A percentile compares a stretch with the other conserved stretches of the same genome.
phyloP scores from a whole-genome alignment of 2,329 filamentous ascomycete species.

The Fusarium albosuccineum region DNA sequence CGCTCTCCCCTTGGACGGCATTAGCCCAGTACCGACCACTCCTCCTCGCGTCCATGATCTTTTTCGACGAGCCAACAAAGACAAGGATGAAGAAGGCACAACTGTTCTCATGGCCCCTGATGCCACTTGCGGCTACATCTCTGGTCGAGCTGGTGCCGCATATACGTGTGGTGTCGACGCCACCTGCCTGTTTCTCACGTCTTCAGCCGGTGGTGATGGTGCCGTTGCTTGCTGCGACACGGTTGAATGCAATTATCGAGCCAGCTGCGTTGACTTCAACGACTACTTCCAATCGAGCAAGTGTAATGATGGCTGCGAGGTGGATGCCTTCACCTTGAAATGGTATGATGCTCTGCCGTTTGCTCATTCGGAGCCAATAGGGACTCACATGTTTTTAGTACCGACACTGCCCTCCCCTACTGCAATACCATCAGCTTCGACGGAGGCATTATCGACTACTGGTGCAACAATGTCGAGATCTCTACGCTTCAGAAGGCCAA shows the following conservation, averaged over 20 bases:
- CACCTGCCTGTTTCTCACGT: conserved; percentile 58
- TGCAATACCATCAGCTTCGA: conserved; percentile 62
- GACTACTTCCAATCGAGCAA: conserved; percentile 51
- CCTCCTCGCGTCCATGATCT: conserved; percentile 54
- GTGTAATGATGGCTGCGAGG: conserved; percentile 57
- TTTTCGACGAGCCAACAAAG: conserved; percentile 47
- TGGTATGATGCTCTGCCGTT: conserved; percentile 59
- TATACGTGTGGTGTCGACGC: conserved; percentile 54
- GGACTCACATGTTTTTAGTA: conserved; percentile 48
- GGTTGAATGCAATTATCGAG: conserved; percentile 50
- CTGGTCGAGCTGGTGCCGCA: conserved; percentile 54
- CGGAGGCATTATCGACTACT: conserved; percentile 59
- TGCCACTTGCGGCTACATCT: conserved; percentile 65
- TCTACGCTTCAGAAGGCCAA: conserved; percentile 52
- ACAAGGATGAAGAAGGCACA: conserved; percentile 44
- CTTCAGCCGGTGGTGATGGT: conserved; percentile 48
- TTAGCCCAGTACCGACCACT: conserved; percentile 57
- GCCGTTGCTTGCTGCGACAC: conserved; percentile 59
- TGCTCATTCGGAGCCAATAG: not conserved
- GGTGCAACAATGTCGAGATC: conserved; percentile 54
- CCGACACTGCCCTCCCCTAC: conserved; percentile 51
- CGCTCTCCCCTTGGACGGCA: conserved; percentile 51
- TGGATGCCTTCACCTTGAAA: conserved; percentile 59
- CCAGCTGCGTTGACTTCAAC: conserved; percentile 56
- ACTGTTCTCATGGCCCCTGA: conserved; percentile 61